Evolutionary conservation across 2,329 filamentous ascomycete species (phyloP).

Genomic region (Penicillium sp.): DNA sequence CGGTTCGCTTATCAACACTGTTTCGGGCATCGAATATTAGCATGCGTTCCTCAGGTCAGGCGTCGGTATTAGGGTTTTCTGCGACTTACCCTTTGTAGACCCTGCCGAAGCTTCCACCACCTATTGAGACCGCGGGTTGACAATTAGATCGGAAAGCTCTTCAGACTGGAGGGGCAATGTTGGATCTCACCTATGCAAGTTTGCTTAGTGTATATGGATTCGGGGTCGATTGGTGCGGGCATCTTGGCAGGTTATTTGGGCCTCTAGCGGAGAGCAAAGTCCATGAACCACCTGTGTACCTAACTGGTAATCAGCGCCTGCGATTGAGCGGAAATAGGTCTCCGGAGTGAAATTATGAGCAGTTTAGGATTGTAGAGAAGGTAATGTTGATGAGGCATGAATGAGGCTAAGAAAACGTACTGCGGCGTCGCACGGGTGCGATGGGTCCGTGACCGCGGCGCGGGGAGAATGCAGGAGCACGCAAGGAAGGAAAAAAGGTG

Average conservation of each 20-base stretch:
- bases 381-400: background rate
- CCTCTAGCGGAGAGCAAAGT: background rate
- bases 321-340: background rate
- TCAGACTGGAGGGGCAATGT: background rate
- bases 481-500: background rate
- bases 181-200: constrained; percentile 72
- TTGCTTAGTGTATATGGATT: constrained; percentile 89
- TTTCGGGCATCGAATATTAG: background rate
- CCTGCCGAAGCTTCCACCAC: constrained; percentile 96
- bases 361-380: background rate
- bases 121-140: constrained; percentile 44
- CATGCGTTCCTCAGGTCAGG: background rate
- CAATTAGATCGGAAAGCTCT: background rate
- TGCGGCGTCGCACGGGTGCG: background rate
- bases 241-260: constrained; percentile 26
- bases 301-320: background rate
- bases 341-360: background rate
- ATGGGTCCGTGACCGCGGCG: background rate
- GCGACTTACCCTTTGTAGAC: constrained; percentile 86
- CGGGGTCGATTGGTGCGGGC: constrained; percentile 70
- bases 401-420: background rate
- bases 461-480: background rate
- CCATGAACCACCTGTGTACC: background rate
- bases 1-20: constrained; percentile 88
- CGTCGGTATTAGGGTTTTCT: background rate